A percentile compares a stretch with the other conserved stretches of the same genome.
phyloP scores from a whole-genome alignment of 1,139 yeast genomes.

The Magnusiomyces sp. region DNA sequence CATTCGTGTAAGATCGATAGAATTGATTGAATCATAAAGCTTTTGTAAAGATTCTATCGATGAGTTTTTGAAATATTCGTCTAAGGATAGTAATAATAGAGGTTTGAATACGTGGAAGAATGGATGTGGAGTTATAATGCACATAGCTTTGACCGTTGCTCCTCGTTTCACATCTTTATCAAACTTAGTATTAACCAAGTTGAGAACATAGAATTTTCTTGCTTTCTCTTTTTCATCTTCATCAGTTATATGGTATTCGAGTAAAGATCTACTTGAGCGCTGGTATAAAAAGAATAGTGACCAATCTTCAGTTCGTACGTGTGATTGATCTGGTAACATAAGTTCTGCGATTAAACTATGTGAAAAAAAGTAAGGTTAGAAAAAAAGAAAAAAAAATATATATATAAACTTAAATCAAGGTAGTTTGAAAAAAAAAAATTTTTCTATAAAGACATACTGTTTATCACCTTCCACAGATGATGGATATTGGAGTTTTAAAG shows the following conservation, averaged over 20 bases:
- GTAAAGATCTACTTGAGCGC: constrained; percentile 22
- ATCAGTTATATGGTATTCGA: constrained; percentile 23
- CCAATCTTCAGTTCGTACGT: constrained; percentile 51
- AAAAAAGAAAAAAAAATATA: background rate
- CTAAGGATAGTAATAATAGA: constrained; percentile 46
- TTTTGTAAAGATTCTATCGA: constrained; percentile 25
- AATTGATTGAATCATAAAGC: constrained; percentile 36
- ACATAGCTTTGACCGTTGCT: constrained; percentile 47
- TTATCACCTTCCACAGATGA: constrained; percentile 13
- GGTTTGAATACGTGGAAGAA: constrained; percentile 56
- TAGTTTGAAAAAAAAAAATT: background rate
- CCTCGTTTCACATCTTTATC: constrained; percentile 44
- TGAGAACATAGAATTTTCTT: constrained; percentile 47
- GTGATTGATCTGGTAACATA: constrained; percentile 61
- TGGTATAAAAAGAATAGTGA: constrained; percentile 47
- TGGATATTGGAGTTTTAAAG: constrained; percentile 47
- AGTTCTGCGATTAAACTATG: constrained; percentile 39
- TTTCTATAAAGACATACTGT: constrained; percentile 1
- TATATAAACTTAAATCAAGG: background rate
- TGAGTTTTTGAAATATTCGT: constrained; percentile 33
- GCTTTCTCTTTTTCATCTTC: constrained; percentile 23
- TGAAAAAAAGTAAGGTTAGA: too few species aligned
- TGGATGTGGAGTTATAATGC: constrained; percentile 43
- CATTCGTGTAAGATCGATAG: constrained; percentile 28
- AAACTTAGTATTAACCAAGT: constrained; percentile 48